phyloP scores from a whole-genome alignment of 2,329 filamentous ascomycete species.

The Scytalidium lignicola region DNA sequence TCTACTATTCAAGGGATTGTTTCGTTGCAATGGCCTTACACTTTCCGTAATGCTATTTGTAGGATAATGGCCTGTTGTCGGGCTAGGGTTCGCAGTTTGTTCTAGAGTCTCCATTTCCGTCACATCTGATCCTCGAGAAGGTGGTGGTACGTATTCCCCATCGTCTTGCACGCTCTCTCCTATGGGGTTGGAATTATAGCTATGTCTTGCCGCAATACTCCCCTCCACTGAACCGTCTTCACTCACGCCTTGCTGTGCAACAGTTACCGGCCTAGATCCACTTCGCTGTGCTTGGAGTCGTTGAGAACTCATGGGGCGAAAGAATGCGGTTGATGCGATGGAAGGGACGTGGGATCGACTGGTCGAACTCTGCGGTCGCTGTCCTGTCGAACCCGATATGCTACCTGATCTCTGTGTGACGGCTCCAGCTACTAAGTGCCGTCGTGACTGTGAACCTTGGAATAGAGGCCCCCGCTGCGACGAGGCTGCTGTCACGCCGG shows the following conservation, averaged over 20 bases:
- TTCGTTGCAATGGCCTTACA: conserved; percentile 59
- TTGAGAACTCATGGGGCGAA: conserved; percentile 94
- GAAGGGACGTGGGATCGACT: conserved; percentile 87
- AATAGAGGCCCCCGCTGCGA: conserved; percentile 44
- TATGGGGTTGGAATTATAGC: conserved; percentile 47
- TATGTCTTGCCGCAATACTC: conserved; percentile 49
- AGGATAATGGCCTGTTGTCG: conserved; percentile 53
- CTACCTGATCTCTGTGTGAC: conserved; percentile 23
- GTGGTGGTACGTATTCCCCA: conserved; percentile 52
- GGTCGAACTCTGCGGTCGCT: conserved; percentile 59
- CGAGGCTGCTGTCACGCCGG: conserved; percentile 47
- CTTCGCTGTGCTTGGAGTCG: conserved; percentile 86
- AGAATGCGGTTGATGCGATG: conserved; percentile 85
- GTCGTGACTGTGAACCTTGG: conserved; percentile 52
- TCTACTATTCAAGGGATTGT: conserved; percentile 26
- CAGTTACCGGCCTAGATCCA: conserved; percentile 40
- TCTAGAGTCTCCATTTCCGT: conserved; percentile 71
- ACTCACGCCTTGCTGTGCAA: conserved; percentile 26
- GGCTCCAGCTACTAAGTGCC: conserved; percentile 27
- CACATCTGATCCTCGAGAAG: conserved; percentile 75
- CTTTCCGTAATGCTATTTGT: conserved; percentile 69
- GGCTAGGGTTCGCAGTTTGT: conserved; percentile 70
- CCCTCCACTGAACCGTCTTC: conserved; percentile 38
- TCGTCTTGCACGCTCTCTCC: conserved; percentile 31
- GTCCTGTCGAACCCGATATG: conserved; percentile 38